phyloP scores from a whole-genome alignment of 2,329 filamentous ascomycete genomes.

The Biscogniauxia mediterranea region DNA sequence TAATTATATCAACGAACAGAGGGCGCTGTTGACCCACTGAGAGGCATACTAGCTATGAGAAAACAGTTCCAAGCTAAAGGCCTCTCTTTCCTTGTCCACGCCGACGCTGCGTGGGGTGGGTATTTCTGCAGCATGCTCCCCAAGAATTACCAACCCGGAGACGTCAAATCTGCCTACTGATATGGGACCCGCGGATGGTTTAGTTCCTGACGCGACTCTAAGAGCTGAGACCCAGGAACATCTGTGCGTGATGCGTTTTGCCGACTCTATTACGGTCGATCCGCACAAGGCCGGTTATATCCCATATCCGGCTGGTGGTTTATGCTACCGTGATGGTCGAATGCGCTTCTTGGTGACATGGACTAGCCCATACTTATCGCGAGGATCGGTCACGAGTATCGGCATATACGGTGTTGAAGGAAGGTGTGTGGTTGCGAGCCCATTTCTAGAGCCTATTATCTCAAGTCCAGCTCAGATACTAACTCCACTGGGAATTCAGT shows the following conservation, averaged over 20 bases:
- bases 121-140: constrained; percentile 48
- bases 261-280: constrained; percentile 47
- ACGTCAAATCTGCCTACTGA: constrained; percentile 28
- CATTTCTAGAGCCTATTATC: neutral
- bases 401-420: constrained; percentile 46
- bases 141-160: constrained; percentile 28
- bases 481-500: constrained; percentile 19
- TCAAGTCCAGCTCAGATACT: neutral
- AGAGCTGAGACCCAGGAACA: constrained; percentile 38
- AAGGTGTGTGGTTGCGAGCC: constrained; percentile 26
- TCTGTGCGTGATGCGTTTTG: constrained; percentile 37
- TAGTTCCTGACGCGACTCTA: constrained; percentile 36
- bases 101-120: constrained; percentile 49
- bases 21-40: constrained; percentile 43
- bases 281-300: constrained; percentile 48
- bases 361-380: constrained; percentile 40
- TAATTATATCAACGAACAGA: constrained; percentile 26
- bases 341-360: constrained; percentile 45
- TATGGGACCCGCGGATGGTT: constrained; percentile 28
- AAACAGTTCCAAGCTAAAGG: constrained; percentile 40
- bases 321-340: constrained; percentile 44
- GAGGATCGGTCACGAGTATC: constrained; percentile 39
- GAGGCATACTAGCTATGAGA: constrained; percentile 38
- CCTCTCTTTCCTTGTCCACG: constrained; percentile 45
- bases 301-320: constrained; percentile 43